Base-by-base conservation (phyloP, 2,329 filamentous ascomycete species). In the Trichoderma afroharzianum region DNA sequence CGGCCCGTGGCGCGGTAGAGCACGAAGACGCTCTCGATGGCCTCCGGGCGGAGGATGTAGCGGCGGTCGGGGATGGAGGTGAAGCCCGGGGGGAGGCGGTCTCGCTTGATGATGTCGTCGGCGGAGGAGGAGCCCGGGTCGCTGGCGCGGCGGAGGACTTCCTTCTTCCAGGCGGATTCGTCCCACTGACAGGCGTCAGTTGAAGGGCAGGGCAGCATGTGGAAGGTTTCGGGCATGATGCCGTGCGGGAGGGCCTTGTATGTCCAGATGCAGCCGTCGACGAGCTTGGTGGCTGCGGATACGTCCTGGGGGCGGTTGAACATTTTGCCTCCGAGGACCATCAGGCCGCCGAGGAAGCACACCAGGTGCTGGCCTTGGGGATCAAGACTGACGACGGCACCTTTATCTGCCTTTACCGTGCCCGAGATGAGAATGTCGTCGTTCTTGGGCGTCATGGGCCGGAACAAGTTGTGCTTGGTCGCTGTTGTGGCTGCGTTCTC, bases 341-440 rank as follows among this genome's bases (percentile, higher is more conserved):
- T 86, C 83, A 91, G 88, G 15, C 90, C 91, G 5, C 91, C 90
- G 1, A 87, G 83, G 76, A 91, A 93, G 78, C 91, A 92, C 1
- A 85, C 84, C 0, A 91, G 81, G 77, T 92, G 91, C 36, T 87
- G 87, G 5, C 76, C 78, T 58, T 81, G 76, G 3, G 81, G 74
- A 12, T 81, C 79, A 55, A 88, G 84, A 11, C 86, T 81, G 14
- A 81, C 82, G 14, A 81, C 82, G 62, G 84, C 82, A 83, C 85
- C 86, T 24, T 76, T 62, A 7, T 71, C 73, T 5, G 79, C 73
- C 9, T 80, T 78, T 9, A 85, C 90, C 0, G 88, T 83, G 14
- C 86, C 90, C 0, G 88, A 83, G 18, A 93, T 84, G 2, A 94
- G 84, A 3, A 94, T 88, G 72, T 93, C 88, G 3, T 85, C 83